Evolutionary conservation across 306 rosid genomes (phyloP), one percentile per base, ranked within the genome.

Genomic region (Sindora glabra): DNA sequence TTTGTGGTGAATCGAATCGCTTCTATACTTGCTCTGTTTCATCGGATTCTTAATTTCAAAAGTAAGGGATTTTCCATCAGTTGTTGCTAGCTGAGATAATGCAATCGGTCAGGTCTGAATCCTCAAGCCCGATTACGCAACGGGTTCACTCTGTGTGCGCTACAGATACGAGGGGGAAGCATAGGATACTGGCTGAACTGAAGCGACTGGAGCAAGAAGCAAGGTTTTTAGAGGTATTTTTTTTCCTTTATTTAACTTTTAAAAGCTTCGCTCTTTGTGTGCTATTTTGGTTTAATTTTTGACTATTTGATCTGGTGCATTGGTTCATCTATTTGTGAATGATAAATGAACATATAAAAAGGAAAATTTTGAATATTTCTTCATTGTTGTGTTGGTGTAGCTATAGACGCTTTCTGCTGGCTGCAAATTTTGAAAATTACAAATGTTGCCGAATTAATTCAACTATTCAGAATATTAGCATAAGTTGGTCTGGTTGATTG

Each of bases 101-200:
- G 90, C 79, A 77, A 79, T 80, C 89, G 46, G 68, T 64, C 77
- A 85, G 78, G 82, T 77, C 85, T 11, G 87, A 94, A 64, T 77
- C 94, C 26, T 77, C 62, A 6, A 80, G 72, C 61, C 86, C 90
- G 27, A 64, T 65, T 26, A 71, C 85, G 77, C 79, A 61, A 23
- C 77, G 94, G 89, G 79, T 81, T 65, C 97, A 77, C 48, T 78
- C 87, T 65, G 49, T 82, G 67, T 74, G 95, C 22, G 54, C 83
- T 25, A n/a, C n/a, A n/a, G 97, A 94, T 56, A 84, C 95, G 2
- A 84, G 94, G 75, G 99, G 99, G 68, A 94, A 84, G 70, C 99
- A 94, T 62, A 81, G 97, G 80, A 72, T 94, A 70, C 90, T 70
- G 56, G 99, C 97, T 5, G 97, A 94, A 72, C 42, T 89, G 62